These are phyloP conservation scores for Sporothrix phasma DNA, from an alignment of 2,329 filamentous ascomycete genomes.

Conservation along the genomic window DNA sequence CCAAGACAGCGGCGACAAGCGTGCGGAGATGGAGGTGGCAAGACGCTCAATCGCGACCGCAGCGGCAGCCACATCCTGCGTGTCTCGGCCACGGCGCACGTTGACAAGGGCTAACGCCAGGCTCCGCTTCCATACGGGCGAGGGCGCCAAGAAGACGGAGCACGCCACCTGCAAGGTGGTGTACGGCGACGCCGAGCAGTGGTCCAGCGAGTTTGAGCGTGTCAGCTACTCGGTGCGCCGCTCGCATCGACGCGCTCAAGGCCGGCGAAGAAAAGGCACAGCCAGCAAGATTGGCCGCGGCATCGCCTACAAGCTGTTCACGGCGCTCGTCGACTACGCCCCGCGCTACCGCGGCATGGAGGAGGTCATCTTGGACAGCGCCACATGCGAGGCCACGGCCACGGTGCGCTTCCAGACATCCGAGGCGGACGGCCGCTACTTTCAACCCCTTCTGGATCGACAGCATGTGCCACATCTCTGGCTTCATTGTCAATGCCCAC, in stretches of 20 bases:
- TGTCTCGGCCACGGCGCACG: slow-evolving; percentile 50
- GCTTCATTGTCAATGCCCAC: slow-evolving; percentile 52
- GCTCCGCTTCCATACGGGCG: slow-evolving; percentile 48
- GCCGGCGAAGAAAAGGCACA: slow-evolving; percentile 52
- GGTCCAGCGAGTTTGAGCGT: slow-evolving; percentile 56
- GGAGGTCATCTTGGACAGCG: slow-evolving; percentile 45
- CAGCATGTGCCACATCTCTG: slow-evolving; percentile 47
- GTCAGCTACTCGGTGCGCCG: slow-evolving; percentile 59
- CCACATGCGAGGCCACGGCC: slow-evolving; percentile 34
- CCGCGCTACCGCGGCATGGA: slow-evolving; percentile 47
- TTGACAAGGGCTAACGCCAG: slow-evolving; percentile 44
- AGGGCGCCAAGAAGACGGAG: slow-evolving; percentile 48
- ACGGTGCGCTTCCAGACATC: slow-evolving; percentile 38
- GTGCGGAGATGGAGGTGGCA: slow-evolving; percentile 56
- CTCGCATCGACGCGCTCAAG: slow-evolving; percentile 47
- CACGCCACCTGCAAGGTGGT: slow-evolving; percentile 54
- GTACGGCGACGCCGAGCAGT: slow-evolving; percentile 50
- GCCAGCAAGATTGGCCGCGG: slow-evolving; percentile 65
- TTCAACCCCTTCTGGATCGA: slow-evolving; percentile 52
- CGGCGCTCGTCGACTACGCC: slow-evolving; percentile 47
- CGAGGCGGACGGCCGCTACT: slow-evolving; percentile 39
- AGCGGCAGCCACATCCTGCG: slow-evolving; percentile 47
- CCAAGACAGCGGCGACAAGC: slow-evolving; percentile 44
- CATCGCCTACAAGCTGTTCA: slow-evolving; percentile 65
- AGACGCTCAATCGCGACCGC: slow-evolving; percentile 52